Evolutionary conservation across 2,329 filamentous ascomycete species (phyloP).

Genomic region (Xylaria polymorpha): DNA sequence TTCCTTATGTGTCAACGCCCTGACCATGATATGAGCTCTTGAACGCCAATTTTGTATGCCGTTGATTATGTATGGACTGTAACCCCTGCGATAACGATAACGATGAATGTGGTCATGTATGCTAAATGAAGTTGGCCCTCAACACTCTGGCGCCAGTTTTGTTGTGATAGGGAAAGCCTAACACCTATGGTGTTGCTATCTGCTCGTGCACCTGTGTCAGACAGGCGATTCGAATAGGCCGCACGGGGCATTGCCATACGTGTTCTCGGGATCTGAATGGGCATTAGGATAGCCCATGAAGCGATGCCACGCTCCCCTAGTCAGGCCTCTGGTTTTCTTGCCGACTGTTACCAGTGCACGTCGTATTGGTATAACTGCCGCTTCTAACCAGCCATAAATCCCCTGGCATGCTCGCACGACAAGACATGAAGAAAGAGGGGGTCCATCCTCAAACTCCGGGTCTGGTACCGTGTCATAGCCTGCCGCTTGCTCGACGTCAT

Average conservation of each 20-base stretch:
- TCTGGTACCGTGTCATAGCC: slow-evolving; percentile 32
- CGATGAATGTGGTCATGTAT: not conserved
- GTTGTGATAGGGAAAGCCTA: not conserved
- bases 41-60: slow-evolving; percentile 31
- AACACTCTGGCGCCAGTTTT: not conserved
- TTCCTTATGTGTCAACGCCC: slow-evolving; percentile 17
- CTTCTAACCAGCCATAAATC: slow-evolving; percentile 28
- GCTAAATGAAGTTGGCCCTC: not conserved
- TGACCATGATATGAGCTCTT: slow-evolving; percentile 15
- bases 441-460: slow-evolving; percentile 22
- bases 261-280: not conserved
- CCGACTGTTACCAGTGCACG: not conserved
- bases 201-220: not conserved
- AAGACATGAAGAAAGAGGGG: slow-evolving; percentile 20
- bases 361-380: slow-evolving; percentile 4
- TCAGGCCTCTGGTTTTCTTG: not conserved
- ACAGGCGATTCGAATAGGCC: slow-evolving; percentile 12
- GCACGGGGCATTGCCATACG: not conserved
- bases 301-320: slow-evolving; percentile 20
- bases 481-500: slow-evolving; percentile 30
- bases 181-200: not conserved
- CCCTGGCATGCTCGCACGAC: slow-evolving; percentile 20
- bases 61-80: slow-evolving; percentile 18
- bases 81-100: not conserved
- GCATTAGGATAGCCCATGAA: slow-evolving; percentile 29